Base-by-base conservation (phyloP, 2,329 filamentous ascomycete genomes). In the Anisogramma anomala region DNA sequence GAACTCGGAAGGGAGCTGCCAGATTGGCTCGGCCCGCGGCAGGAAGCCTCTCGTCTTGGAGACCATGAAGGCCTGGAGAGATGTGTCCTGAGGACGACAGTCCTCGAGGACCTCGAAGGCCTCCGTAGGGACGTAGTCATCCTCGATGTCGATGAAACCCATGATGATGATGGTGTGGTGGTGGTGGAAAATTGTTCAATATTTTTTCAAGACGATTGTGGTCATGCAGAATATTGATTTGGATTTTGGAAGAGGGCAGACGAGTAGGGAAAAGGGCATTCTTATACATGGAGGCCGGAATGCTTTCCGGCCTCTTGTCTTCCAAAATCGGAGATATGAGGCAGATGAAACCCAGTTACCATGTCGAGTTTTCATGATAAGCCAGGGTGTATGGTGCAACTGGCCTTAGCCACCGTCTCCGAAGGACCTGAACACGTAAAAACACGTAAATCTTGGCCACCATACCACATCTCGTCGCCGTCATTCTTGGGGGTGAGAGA, bases 11-110 rank as follows among this genome's bases (percentile, higher is more conserved):
- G 88, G 87, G 0, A 94, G 74, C 8, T 68, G 59, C 36, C 68
- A 64, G 50, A 79, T 63, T 33, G 77, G 77, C 48, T 80, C 67
- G 57, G 69, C 68, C 11, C 82, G 74, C 10, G 83, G 82, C 25
- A 89, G 68, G 59, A 87, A 89, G 38, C 83, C 83, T 43, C 81
- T 69, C 3, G 75, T 73, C 17, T 77, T 84, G 33, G 82, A 85
- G 28, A 87, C 82, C 76, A 85, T 84, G 66, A 88, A 88, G 52
- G 82, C 76, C 5, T 79, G 79, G 20, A 84, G 65, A 32, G 75
- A 71, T 41, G 56, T 71, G 58, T 84, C 77, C 45, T 77, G 60
- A 1, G 77, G 75, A 56, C 62, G 67, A 44, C 76, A 71, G 62
- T 82, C 79, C 42, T 68, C 63, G 32, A 84, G 67, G 60, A 84